A percentile compares a stretch with the other conserved stretches of the same genome.
phyloP scores from a whole-genome alignment of 352 stramenopile species.

The Pythium dissotocum region DNA sequence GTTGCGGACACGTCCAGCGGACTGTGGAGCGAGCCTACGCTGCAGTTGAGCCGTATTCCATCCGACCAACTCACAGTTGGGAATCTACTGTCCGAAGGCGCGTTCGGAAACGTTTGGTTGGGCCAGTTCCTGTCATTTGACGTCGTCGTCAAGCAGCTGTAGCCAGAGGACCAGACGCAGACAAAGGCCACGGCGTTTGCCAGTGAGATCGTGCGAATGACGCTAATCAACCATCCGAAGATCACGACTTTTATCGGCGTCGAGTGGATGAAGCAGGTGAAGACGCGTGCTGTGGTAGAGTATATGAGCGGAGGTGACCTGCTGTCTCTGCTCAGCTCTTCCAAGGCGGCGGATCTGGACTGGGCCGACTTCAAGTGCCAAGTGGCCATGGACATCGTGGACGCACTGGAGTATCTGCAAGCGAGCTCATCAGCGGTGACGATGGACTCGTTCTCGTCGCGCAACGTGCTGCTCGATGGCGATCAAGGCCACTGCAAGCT shows the following conservation, averaged over 20 bases:
- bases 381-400: conserved; percentile 67
- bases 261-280: conserved; percentile 57
- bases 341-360: conserved; percentile 27
- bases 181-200: conserved; percentile 54
- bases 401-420: conserved; percentile 71
- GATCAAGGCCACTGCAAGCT: conserved; percentile 46
- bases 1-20: neutral
- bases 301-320: conserved; percentile 75
- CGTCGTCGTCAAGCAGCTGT: conserved; percentile 63
- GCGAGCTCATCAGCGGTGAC: too few species aligned
- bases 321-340: conserved; percentile 41
- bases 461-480: conserved; percentile 64
- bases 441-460: conserved; percentile 65
- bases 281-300: conserved; percentile 61
- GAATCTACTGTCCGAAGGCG: neutral
- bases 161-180: conserved; percentile 54
- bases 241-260: conserved; percentile 70
- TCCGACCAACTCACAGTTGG: neutral
- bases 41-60: neutral
- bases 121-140: too few species aligned
- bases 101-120: neutral
- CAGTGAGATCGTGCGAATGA: conserved; percentile 61
- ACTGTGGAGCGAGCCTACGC: neutral
- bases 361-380: conserved; percentile 72
- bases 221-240: conserved; percentile 59